Base-by-base conservation (phyloP, 441 rosid species). In the Gossypium lobatum region DNA sequence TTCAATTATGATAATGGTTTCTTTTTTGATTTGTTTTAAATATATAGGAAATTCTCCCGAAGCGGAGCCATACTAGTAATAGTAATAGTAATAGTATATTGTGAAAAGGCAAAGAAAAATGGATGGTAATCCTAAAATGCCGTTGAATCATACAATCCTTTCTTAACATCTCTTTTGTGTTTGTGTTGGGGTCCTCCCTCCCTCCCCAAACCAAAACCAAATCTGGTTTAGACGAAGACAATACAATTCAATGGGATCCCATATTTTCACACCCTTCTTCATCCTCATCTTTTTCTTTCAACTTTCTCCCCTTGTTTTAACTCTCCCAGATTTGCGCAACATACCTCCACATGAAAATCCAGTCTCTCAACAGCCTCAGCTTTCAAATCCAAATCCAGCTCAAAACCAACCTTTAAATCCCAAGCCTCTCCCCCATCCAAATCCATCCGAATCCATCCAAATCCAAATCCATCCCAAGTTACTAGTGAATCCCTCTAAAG, bases 191-290 rank as follows among this genome's bases (percentile, higher is more conserved):
- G 45, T 39, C 45, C 11, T 39, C 45, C 45, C 11, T 8, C 11
- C 45, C 11, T 39, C 45, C 45, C 45, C 11, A 39, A 8, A 39
- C 45, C 45, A 39, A 39, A 39, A 39, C 45, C 45, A 39, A 37
- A 37, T 37, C 10, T 37, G 10, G 42, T 37, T 37, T 37, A 37
- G 10, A 54, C 23, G 10, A 54, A 20, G 10, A 57, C 34, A 23
- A 75, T 8, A 59, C 45, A 39, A 39, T 39, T 67, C 67, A 59
- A 68, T 75, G 73, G 61, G 18, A 28, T 20, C 59, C 2, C 77
- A 58, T 6, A 46, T 67, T 42, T 45, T 59, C 20, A 18, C 73
- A 58, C 6, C 50, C 48, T 46, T 58, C 52, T 13, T 75, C 52
- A 2, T 75, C 61, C 39, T 75, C 25, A 2, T 67, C 73, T 23